Base-by-base conservation (phyloP, 805 yeast species). In the Saturnispora hagleri region DNA sequence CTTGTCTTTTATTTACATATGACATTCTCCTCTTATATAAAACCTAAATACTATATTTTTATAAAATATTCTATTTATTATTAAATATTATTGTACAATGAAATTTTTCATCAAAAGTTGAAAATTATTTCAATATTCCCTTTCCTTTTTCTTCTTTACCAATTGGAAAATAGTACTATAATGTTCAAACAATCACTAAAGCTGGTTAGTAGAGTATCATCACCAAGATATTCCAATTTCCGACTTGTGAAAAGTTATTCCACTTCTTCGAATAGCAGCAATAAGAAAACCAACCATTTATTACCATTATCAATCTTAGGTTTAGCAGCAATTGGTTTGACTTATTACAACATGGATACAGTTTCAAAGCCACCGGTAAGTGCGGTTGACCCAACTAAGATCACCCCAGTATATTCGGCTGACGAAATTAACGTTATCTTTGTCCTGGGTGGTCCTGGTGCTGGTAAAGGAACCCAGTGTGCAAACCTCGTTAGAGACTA, bases 381-480 rank as follows among this genome's bases (percentile, higher is more conserved):
- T 8, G 61, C 66, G 12, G 49, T 66, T n/a, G 73, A 69, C 51
- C 69, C 70, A 46, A 54, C 56, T 31, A 41, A 46, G 48, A 10
- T 71, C 31, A n/a, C 47, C 35, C 55, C 56, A 26, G 9, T 49
- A 28, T 55, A 47, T 28, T 50, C 50, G n/a, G 27, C 48, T 9
- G 58, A 51, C 18, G 10, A 52, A 51, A 81, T 86, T 28, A 80
- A 86, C 27, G 95, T 91, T 4, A 76, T 90, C 27, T 91, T 88
- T 67, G 97, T 91, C 18, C 78, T 91, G 33, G 99, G 99, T 43
- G 98, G 98, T 3, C 98, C 98, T 5, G 98, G 98, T 20, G 87
- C 96, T 28, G 98, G 99, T 43, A 93, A 93, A 66, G 98, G 99
- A 52, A 91, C 99, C 1, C 99, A 91, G 69, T 88, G 97, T 73